Conservation (phyloP, 2,329 filamentous ascomycete species). For the Claviceps arundinis region DNA sequence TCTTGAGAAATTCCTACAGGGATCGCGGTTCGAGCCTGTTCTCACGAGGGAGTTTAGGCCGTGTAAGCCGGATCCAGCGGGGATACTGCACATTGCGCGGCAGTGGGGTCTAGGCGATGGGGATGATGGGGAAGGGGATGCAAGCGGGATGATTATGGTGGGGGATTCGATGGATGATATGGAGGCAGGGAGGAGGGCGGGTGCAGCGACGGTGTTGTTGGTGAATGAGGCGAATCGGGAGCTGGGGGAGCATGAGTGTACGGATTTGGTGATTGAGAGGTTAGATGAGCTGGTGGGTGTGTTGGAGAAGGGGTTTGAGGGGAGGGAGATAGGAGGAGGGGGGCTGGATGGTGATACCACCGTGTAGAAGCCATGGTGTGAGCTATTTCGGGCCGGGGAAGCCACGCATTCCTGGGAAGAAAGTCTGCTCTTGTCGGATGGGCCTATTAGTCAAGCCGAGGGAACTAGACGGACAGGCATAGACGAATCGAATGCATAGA, state of each 20-base stretch:
- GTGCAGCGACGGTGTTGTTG: conserved; percentile 81
- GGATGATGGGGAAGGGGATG: conserved; percentile 15
- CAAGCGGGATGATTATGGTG: conserved; percentile 45
- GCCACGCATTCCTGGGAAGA: neutral
- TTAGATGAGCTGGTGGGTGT: conserved; percentile 67
- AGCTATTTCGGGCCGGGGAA: neutral
- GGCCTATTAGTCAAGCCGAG: neutral
- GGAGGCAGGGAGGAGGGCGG: conserved; percentile 69
- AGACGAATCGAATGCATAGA: too few relatives aligned
- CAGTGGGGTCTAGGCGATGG: conserved; percentile 49
- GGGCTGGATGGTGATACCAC: neutral
- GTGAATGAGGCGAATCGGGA: conserved; percentile 68
- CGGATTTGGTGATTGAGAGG: conserved; percentile 57
- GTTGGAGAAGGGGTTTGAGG: conserved; percentile 62
- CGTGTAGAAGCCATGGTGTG: neutral
- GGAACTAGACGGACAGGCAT: neutral
- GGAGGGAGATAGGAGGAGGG: conserved; percentile 18
- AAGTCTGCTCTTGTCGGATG: neutral
- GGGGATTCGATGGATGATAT: conserved; percentile 88
- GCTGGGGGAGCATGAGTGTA: conserved; percentile 58
- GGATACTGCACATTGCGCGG: conserved; percentile 73
- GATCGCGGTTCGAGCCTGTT: conserved; percentile 59
- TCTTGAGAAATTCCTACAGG: conserved; percentile 58
- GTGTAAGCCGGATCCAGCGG: conserved; percentile 79
- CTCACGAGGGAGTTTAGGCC: conserved; percentile 72